phyloP scores from a whole-genome alignment of 257 asterid species.

The Solanum medicagineum region DNA sequence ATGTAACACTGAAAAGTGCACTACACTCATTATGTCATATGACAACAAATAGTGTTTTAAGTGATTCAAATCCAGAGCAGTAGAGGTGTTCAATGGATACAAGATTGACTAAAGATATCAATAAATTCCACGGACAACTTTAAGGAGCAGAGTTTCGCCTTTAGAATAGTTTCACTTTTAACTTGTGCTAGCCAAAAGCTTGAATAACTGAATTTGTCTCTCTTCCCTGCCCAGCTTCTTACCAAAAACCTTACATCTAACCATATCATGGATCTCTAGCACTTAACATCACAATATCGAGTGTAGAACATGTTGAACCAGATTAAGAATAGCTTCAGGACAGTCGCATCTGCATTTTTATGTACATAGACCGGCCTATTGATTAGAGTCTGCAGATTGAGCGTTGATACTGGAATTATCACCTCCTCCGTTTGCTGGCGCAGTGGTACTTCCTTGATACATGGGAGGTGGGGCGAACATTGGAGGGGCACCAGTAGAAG shows the following conservation, averaged over 20 bases:
- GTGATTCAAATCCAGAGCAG: too few species aligned
- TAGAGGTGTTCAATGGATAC: too few species aligned
- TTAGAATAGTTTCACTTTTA: neutral
- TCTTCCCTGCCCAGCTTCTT: neutral
- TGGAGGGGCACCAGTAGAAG: constrained; percentile 47
- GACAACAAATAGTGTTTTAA: neutral
- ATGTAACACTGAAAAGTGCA: neutral
- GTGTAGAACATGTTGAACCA: neutral
- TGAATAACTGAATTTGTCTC: neutral
- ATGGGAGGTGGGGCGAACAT: constrained; percentile 16
- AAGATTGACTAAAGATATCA: too few species aligned
- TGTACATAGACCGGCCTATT: constrained; percentile 9
- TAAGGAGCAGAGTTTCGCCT: neutral
- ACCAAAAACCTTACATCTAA: neutral
- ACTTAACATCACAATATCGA: neutral
- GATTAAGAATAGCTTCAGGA: neutral
- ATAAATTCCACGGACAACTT: too few species aligned
- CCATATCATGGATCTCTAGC: neutral
- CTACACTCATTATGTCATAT: neutral
- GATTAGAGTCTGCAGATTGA: constrained; percentile 32
- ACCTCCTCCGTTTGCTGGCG: constrained; percentile 29
- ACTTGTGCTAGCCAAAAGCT: neutral
- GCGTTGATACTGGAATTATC: constrained; percentile 34
- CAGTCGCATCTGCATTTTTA: neutral
- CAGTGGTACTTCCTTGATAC: constrained; percentile 39